Conservation (phyloP, 2,329 filamentous ascomycete genomes). For the Clarireedia homoeocarpa region DNA sequence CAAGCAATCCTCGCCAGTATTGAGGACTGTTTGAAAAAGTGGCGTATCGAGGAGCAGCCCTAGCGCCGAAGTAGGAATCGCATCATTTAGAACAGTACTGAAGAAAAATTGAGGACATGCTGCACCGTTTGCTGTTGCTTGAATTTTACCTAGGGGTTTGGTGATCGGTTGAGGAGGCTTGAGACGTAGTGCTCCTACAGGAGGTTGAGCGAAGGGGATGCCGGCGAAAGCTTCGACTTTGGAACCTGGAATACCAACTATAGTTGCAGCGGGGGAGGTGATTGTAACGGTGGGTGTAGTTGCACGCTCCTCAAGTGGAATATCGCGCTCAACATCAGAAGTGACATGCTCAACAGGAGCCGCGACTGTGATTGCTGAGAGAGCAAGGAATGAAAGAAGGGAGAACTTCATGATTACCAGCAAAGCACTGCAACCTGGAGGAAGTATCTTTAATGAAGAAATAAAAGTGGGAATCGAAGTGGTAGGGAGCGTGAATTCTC, state of each 20-base stretch:
- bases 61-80: slow-evolving; percentile 35
- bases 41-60: slow-evolving; percentile 46
- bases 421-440: too few species aligned
- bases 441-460: too few species aligned
- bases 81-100: slow-evolving; percentile 37
- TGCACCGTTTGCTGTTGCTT: slow-evolving; percentile 48
- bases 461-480: too few species aligned
- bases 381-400: not conserved
- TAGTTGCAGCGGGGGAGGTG: slow-evolving; percentile 11
- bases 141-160: slow-evolving; percentile 48
- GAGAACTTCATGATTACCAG: slow-evolving; percentile 4
- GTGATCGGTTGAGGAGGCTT: slow-evolving; percentile 58
- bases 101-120: slow-evolving; percentile 68
- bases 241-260: slow-evolving; percentile 10
- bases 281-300: slow-evolving; percentile 10
- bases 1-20: slow-evolving; percentile 56
- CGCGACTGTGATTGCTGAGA: not conserved
- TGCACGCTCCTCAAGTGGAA: slow-evolving; percentile 1
- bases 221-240: slow-evolving; percentile 58
- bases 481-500: too few species aligned
- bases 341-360: not conserved
- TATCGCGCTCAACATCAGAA: not conserved
- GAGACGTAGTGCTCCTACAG: slow-evolving; percentile 57
- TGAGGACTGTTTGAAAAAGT: slow-evolving; percentile 46
- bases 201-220: slow-evolving; percentile 68